Evolutionary conservation across 768 basidiomycete species (phyloP), one percentile per base, ranked within the genome.

Genomic region (Mrakia frigida): DNA sequence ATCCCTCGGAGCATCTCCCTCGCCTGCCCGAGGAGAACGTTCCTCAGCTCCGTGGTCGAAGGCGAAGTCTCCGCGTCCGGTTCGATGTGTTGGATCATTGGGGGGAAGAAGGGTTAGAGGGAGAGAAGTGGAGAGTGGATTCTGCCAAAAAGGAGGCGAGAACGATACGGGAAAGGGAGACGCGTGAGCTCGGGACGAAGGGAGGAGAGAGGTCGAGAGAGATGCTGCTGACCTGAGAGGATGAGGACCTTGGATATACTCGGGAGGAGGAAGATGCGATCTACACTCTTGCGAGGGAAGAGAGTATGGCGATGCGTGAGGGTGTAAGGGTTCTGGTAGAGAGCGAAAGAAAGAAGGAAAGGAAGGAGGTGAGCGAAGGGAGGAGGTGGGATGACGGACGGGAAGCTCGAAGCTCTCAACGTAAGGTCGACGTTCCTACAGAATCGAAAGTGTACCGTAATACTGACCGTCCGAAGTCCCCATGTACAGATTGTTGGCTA

Each of bases 401-500:
- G 33, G 67, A n/a, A 28, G 9, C 28, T 13, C 16, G 70, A 35
- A 13, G 33, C 35, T 1, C 37, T 13, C 59, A 33, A 77, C 82
- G 79, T 61, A 81, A 79, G 43, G 74, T 56, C 14, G 69, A 76
- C 4, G 72, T 65, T 18, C 80, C 75, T 2, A 41, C 59, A 6
- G 74, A 70, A 13, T 79, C 86, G 79, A 92, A 85, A 1, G 90
- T 87, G 81, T 91, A 95, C 60, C 93, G 90, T 50, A 94, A 84
- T 10, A 97, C 86, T 92, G 89, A 31, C 94, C 93, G 77, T 94
- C 92, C 31, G 89, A 88, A 78, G 91, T 91, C 18, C 93, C 94
- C 18, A 93, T 87, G 79, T 94, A 95, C 35, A 96, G 87, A 80
- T 97, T 94, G 59, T 89, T 89, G 43, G 90, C 92, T n/a, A n/a